Conservation (phyloP, 805 yeast genomes). For the Kodamaea restingae region DNA sequence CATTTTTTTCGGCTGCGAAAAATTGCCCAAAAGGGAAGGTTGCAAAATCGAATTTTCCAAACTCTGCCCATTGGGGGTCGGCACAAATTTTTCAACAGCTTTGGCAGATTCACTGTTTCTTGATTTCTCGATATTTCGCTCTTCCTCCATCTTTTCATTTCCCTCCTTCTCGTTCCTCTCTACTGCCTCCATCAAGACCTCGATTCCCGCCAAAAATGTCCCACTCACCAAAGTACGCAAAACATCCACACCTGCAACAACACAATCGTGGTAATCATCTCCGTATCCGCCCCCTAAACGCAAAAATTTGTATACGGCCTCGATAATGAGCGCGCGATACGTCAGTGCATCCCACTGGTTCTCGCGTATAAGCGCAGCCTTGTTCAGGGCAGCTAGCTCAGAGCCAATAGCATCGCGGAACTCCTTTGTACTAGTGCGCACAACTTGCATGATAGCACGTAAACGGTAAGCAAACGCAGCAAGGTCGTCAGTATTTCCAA, state of each 20-base stretch:
- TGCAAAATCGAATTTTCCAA: no score
- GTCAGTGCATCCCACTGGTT: slow-evolving; percentile 53
- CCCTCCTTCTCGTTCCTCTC: background rate
- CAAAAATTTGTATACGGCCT: slow-evolving; percentile 46
- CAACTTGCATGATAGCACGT: slow-evolving; percentile 47
- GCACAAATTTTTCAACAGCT: no score
- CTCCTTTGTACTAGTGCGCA: slow-evolving; percentile 41
- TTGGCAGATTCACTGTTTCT: no score
- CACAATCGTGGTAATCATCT: background rate
- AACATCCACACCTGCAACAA: slow-evolving; percentile 1
- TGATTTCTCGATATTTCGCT: no score
- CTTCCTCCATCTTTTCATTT: background rate
- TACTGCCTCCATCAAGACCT: background rate
- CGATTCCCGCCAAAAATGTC: background rate
- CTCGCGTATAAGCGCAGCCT: slow-evolving; percentile 37
- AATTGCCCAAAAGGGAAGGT: no score
- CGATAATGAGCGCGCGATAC: slow-evolving; percentile 53
- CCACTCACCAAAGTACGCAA: slow-evolving; percentile 1
- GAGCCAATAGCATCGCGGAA: slow-evolving; percentile 48
- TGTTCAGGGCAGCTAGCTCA: slow-evolving; percentile 54
- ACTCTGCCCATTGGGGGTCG: no score
- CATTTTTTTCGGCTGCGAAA: no score
- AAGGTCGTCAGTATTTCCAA: slow-evolving; percentile 53
- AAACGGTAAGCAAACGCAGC: slow-evolving; percentile 61
- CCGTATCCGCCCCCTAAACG: slow-evolving; percentile 17